A percentile compares a stretch with the other conserved stretches of the same genome.
phyloP scores from a whole-genome alignment of 2,329 filamentous ascomycete genomes.

The Fusarium irregulare region DNA sequence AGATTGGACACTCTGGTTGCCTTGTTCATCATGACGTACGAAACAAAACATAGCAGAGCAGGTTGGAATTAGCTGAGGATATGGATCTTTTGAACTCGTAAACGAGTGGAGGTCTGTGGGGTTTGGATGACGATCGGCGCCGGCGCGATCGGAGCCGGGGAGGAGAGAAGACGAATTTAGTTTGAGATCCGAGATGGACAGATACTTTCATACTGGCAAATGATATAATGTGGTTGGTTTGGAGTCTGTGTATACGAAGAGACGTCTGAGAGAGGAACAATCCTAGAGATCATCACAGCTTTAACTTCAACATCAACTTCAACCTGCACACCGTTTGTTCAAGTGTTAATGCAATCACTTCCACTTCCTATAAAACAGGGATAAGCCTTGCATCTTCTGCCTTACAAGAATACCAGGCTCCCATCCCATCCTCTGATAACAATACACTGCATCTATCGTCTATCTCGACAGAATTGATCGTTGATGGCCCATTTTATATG shows the following conservation, averaged over 20 bases:
- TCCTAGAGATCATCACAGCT: neutral
- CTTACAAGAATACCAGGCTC: neutral
- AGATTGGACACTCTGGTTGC: neutral
- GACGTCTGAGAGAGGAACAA: neutral
- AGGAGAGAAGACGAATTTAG: constrained; percentile 24
- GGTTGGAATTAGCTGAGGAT: constrained; percentile 1
- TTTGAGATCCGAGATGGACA: constrained; percentile 16
- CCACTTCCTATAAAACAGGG: neutral
- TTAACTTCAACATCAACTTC: neutral
- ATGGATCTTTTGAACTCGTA: neutral
- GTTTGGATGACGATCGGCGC: constrained; percentile 35
- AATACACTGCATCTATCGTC: neutral
- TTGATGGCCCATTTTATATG: neutral
- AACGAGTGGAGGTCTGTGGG: constrained; percentile 31
- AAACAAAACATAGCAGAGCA: constrained; percentile 20
- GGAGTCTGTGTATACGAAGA: neutral
- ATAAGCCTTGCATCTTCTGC: constrained; percentile 12
- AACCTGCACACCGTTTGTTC: constrained; percentile 1
- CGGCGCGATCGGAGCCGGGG: constrained; percentile 35
- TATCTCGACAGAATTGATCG: neutral
- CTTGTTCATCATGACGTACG: constrained; percentile 19
- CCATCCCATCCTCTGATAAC: neutral
- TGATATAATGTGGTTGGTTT: neutral
- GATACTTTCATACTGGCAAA: neutral
- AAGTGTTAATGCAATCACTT: constrained; percentile 1